Conservation (phyloP, 2,329 filamentous ascomycete species). For the Xylaria sp. region DNA sequence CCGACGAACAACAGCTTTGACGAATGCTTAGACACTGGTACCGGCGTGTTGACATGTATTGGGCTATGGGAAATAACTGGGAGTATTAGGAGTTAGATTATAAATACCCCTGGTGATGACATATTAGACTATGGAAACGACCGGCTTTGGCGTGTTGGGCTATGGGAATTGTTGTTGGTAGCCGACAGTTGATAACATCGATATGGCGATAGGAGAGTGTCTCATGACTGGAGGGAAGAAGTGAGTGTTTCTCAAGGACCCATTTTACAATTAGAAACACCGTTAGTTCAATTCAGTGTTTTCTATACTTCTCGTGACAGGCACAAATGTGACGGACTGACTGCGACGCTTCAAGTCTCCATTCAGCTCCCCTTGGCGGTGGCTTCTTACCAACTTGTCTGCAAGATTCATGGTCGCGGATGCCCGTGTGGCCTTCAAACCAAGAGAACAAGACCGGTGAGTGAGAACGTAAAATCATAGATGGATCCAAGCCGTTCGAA, state of each 20-base stretch:
- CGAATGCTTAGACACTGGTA: constrained; percentile 1
- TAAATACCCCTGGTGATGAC: neutral
- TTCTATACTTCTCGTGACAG: neutral
- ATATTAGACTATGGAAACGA: neutral
- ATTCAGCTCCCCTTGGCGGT: neutral
- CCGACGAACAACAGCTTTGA: neutral
- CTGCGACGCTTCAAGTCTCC: neutral
- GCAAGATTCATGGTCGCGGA: neutral
- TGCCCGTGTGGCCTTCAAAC: too few species aligned
- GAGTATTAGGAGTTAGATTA: too few species aligned
- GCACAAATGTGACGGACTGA: too few species aligned
- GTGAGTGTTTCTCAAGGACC: neutral
- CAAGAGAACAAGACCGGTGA: too few species aligned
- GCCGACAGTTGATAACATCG: neutral
- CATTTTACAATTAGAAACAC: too few species aligned
- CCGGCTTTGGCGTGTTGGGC: neutral
- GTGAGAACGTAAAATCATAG: too few species aligned
- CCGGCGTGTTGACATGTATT: too few species aligned
- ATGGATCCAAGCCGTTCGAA: too few species aligned
- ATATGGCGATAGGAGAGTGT: neutral
- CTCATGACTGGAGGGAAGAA: too few species aligned
- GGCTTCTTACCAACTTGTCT: neutral
- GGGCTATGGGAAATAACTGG: too few species aligned
- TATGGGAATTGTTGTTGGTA: neutral
- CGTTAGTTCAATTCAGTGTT: neutral